phyloP scores from a whole-genome alignment of 768 basidiomycete genomes.

The Mycena kentingensis region DNA sequence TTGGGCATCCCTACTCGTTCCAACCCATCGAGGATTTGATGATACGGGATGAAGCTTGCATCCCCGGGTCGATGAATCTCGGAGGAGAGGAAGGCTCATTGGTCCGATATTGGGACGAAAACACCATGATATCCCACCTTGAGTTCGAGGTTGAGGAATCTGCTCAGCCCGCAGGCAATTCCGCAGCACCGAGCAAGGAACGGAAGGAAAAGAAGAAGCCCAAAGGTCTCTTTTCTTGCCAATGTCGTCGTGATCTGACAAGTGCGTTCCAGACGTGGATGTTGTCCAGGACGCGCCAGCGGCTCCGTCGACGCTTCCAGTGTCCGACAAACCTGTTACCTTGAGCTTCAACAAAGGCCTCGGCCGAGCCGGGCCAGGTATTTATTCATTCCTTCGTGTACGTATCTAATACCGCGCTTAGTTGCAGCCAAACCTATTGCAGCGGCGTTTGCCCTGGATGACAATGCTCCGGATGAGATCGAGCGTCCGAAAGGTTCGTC shows the following conservation, averaged over 20 bases:
- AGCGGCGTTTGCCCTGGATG: conserved; percentile 71
- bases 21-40: conserved; percentile 76
- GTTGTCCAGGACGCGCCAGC: conserved; percentile 34
- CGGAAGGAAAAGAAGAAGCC: conserved; percentile 65
- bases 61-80: conserved; percentile 64
- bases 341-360: conserved; percentile 66
- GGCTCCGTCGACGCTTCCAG: conserved; percentile 67
- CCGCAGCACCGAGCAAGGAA: conserved; percentile 36
- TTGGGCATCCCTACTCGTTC: conserved; percentile 90
- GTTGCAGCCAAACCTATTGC: conserved; percentile 41
- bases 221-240: conserved; percentile 44
- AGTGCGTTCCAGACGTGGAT: conserved; percentile 33
- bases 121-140: conserved; percentile 69
- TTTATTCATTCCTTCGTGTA: not conserved
- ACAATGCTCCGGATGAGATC: conserved; percentile 49
- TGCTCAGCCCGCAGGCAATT: conserved; percentile 32
- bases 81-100: conserved; percentile 74
- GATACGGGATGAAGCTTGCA: conserved; percentile 74
- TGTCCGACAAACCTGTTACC: conserved; percentile 81
- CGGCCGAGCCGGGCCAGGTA: conserved; percentile 21
- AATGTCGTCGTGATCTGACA: not conserved
- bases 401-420: conserved; percentile 19
- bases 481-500: conserved; percentile 35
- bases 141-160: conserved; percentile 79
- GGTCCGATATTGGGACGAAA: conserved; percentile 93